Percentiles rank a stretch among this genome's conserved stretches.
Evolutionary conservation across 2,329 filamentous ascomycete genomes (phyloP).

Genomic region (Periglandula ipomoeae): DNA sequence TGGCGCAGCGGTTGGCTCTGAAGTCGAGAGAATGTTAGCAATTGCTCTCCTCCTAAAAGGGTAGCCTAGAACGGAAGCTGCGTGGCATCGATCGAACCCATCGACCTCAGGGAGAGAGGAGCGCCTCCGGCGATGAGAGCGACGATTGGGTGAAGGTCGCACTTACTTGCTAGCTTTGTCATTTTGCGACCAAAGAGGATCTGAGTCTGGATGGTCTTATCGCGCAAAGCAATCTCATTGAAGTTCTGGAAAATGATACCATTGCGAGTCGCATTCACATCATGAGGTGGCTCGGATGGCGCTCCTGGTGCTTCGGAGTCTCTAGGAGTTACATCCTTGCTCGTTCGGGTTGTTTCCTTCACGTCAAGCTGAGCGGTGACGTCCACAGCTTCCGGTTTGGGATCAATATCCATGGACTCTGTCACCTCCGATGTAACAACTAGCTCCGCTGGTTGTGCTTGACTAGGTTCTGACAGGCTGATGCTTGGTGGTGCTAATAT

Average conservation of each 20-base stretch:
- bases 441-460: background rate
- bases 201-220: conserved; percentile 47
- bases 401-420: background rate
- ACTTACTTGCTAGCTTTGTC: conserved; percentile 46
- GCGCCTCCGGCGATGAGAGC: background rate
- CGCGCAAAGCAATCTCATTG: conserved; percentile 44
- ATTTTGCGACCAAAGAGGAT: conserved; percentile 52
- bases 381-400: background rate
- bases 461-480: background rate
- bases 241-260: conserved; percentile 54
- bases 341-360: conserved; percentile 10
- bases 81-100: background rate
- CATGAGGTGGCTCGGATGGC: conserved; percentile 9
- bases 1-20: conserved; percentile 41
- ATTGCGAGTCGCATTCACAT: conserved; percentile 28
- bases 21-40: background rate
- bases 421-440: background rate
- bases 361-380: conserved; percentile 7
- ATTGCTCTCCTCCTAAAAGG: background rate
- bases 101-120: background rate
- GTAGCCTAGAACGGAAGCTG: background rate
- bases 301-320: conserved; percentile 12
- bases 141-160: background rate
- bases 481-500: conserved; percentile 32
- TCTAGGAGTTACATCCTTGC: conserved; percentile 8